Evolutionary conservation across 805 yeast genomes (phyloP).

Genomic region (Millerozyma miso): DNA sequence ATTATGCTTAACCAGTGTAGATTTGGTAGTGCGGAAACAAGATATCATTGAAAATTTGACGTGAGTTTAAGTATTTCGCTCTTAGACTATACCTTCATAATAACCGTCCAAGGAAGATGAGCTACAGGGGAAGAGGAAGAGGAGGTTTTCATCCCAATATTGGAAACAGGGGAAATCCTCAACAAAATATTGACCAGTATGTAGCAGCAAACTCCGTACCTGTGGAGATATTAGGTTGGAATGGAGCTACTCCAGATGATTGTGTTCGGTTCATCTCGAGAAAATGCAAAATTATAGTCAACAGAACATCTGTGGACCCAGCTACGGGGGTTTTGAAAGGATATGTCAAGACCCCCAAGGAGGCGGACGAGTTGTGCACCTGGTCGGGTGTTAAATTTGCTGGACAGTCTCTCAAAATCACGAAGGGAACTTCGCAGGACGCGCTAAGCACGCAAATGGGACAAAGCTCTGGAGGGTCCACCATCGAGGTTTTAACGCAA

Average conservation of each 20-base stretch:
- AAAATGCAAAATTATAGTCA: conserved; percentile 55
- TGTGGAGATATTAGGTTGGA: conserved; percentile 76
- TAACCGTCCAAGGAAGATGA: conserved; percentile 16
- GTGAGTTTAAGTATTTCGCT: background rate
- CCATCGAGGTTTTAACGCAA: conserved; percentile 58
- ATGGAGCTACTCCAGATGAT: conserved; percentile 68
- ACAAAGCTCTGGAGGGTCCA: conserved; percentile 19
- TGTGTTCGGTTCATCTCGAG: conserved; percentile 65
- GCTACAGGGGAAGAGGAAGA: conserved; percentile 37
- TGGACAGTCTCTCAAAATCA: conserved; percentile 59
- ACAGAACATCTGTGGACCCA: conserved; percentile 51
- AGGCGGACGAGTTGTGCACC: conserved; percentile 54
- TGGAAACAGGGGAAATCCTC: conserved; percentile 10
- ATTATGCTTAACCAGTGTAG: background rate
- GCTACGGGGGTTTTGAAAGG: conserved; percentile 51
- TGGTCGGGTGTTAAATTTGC: conserved; percentile 83
- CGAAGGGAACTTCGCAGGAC: conserved; percentile 21
- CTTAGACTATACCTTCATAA: background rate
- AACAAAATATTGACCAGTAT: conserved; percentile 23
- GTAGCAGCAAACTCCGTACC: conserved; percentile 35
- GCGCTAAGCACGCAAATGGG: conserved; percentile 14
- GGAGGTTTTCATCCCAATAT: conserved; percentile 19
- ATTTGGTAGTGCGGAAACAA: background rate
- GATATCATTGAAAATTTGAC: background rate
- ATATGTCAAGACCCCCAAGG: conserved; percentile 47